Evolutionary conservation across 1,139 yeast species (phyloP).

Genomic region (Yamadazyma blattariae): DNA sequence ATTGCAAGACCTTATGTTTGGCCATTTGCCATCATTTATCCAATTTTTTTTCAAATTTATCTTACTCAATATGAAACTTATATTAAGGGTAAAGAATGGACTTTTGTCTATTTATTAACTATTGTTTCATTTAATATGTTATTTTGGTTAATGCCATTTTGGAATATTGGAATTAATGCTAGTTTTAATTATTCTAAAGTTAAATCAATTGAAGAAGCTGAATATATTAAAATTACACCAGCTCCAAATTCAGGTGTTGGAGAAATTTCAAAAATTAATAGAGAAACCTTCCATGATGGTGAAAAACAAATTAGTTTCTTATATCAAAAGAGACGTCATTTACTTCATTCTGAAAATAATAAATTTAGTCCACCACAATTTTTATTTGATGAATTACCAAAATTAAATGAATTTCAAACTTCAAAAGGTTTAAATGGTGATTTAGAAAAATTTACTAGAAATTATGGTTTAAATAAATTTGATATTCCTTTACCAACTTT

Average conservation of each 20-base stretch:
- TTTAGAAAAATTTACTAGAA: slow-evolving; percentile 51
- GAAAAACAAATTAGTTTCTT: slow-evolving; percentile 67
- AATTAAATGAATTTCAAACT: slow-evolving; percentile 56
- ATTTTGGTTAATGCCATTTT: slow-evolving; percentile 89
- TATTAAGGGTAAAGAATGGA: slow-evolving; percentile 81
- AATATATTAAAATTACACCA: slow-evolving; percentile 73
- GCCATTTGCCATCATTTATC: slow-evolving; percentile 82
- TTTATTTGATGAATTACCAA: slow-evolving; percentile 62
- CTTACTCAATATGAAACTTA: slow-evolving; percentile 70
- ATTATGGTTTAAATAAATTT: slow-evolving; percentile 81
- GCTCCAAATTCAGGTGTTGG: slow-evolving; percentile 85
- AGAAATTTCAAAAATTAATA: slow-evolving; percentile 65
- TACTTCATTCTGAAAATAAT: slow-evolving; percentile 54
- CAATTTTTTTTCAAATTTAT: slow-evolving; percentile 68
- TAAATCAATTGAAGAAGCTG: slow-evolving; percentile 56
- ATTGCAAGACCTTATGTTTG: slow-evolving; percentile 74
- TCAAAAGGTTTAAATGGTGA: slow-evolving; percentile 64
- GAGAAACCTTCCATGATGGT: slow-evolving; percentile 59
- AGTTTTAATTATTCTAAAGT: slow-evolving; percentile 65
- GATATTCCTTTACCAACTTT: slow-evolving; percentile 96
- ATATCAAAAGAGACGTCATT: slow-evolving; percentile 90
- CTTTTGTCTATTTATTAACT: slow-evolving; percentile 80
- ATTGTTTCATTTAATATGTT: slow-evolving; percentile 71
- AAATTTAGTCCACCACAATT: slow-evolving; percentile 82
- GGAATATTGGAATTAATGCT: slow-evolving; percentile 77